These are phyloP conservation scores for Mycosarcoma mackinlayi DNA, from an alignment of 1,284 basidiomycete genomes.

Conservation along the genomic window DNA sequence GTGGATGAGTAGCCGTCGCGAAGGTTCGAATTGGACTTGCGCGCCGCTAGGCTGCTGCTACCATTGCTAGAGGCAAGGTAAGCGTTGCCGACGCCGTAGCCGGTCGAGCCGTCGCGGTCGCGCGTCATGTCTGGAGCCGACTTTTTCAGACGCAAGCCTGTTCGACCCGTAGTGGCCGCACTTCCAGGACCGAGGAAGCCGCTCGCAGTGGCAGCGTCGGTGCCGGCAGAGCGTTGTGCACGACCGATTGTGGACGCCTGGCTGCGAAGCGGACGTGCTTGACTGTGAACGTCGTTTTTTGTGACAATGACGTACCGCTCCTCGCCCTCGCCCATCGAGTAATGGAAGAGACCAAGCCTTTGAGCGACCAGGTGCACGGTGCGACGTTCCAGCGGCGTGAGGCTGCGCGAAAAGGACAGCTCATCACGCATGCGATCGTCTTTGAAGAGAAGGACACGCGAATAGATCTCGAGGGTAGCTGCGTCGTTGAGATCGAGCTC, in stretches of 20 bases:
- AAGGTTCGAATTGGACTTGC: slow-evolving; percentile 56
- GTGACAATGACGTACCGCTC: slow-evolving; percentile 88
- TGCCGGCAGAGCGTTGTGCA: slow-evolving; percentile 31
- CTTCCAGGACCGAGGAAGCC: slow-evolving; percentile 50
- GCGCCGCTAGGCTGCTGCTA: slow-evolving; percentile 21
- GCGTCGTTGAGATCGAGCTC: slow-evolving; percentile 93
- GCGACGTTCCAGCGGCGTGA: slow-evolving; percentile 85
- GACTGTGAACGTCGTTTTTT: slow-evolving; percentile 56
- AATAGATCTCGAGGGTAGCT: slow-evolving; percentile 94
- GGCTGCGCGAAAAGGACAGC: slow-evolving; percentile 88
- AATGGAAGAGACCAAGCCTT: slow-evolving; percentile 93
- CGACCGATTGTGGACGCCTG: slow-evolving; percentile 62
- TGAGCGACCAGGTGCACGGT: slow-evolving; percentile 96
- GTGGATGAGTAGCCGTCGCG: slow-evolving; percentile 58
- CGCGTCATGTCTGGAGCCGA: slow-evolving; percentile 67
- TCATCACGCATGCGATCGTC: slow-evolving; percentile 98
- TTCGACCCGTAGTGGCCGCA: slow-evolving; percentile 53
- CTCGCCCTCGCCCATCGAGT: slow-evolving; percentile 91
- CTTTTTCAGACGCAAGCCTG: slow-evolving; percentile 61
- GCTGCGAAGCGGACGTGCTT: slow-evolving; percentile 44
- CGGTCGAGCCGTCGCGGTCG: slow-evolving; percentile 17
- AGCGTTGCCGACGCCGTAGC: slow-evolving; percentile 15
- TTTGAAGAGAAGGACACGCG: slow-evolving; percentile 94
- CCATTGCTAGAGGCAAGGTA: slow-evolving; percentile 18
- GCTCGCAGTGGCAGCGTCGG: slow-evolving; percentile 17